A percentile compares a stretch with the other conserved stretches of the same genome.
Evolutionary conservation across 78 protist genomes (phyloP).

Genomic region (Dictyostelium intermedium): DNA sequence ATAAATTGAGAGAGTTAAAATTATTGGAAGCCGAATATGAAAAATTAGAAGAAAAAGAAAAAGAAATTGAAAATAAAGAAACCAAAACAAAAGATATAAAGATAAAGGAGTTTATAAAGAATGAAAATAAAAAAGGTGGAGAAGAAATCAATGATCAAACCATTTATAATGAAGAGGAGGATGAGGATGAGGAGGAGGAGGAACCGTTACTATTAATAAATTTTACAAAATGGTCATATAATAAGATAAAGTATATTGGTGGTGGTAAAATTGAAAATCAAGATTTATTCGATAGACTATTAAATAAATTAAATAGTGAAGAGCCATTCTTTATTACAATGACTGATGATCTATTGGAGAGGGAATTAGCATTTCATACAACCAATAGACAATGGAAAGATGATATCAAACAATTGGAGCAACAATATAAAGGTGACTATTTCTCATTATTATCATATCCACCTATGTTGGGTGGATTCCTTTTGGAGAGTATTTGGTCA

Average conservation of each 20-base stretch:
- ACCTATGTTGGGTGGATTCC: neutral
- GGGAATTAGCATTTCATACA: constrained; percentile 63
- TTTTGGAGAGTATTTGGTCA: constrained; percentile 24
- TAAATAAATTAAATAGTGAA: constrained; percentile 11
- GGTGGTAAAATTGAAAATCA: neutral
- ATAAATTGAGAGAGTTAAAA: neutral
- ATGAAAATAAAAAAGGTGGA: neutral
- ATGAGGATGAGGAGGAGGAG: neutral
- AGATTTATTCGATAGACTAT: neutral
- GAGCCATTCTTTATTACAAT: neutral
- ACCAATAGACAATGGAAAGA: constrained; percentile 19
- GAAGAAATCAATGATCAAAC: too few relatives aligned
- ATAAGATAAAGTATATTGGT: constrained; percentile 4
- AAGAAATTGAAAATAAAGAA: neutral
- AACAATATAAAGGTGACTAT: constrained; percentile 4
- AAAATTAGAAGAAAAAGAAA: neutral
- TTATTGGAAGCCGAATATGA: neutral
- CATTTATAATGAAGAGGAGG: neutral
- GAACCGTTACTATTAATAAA: constrained; percentile 52
- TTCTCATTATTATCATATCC: constrained; percentile 34
- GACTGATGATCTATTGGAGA: constrained; percentile 24
- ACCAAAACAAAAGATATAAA: neutral
- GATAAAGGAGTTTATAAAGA: neutral
- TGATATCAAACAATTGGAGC: constrained; percentile 34
- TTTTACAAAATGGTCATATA: constrained; percentile 56